Conservation (phyloP, 805 yeast genomes). For the Saturnispora hagleri region DNA sequence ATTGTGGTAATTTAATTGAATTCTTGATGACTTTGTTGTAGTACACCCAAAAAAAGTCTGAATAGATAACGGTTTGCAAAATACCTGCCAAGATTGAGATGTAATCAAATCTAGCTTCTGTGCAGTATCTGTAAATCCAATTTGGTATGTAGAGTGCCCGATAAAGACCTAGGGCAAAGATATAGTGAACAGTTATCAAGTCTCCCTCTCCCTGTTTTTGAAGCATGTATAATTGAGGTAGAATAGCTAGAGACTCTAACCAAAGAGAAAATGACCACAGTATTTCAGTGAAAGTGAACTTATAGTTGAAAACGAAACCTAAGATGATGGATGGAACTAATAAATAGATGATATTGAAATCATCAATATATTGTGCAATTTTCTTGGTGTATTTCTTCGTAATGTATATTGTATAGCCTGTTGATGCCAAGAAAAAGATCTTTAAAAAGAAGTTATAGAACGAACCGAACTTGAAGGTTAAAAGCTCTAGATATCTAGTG, state of each 20-base stretch:
- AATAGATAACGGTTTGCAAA: slow-evolving; percentile 77
- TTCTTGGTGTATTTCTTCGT: slow-evolving; percentile 55
- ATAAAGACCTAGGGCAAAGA: slow-evolving; percentile 87
- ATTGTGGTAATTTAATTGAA: slow-evolving; percentile 49
- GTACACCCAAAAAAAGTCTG: slow-evolving; percentile 93
- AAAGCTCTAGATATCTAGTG: slow-evolving; percentile 62
- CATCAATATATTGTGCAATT: slow-evolving; percentile 53
- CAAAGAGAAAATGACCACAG: slow-evolving; percentile 87
- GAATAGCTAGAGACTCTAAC: slow-evolving; percentile 85
- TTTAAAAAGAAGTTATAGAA: slow-evolving; percentile 77
- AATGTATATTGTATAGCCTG: slow-evolving; percentile 64
- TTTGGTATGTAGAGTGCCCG: slow-evolving; percentile 87
- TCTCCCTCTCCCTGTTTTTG: slow-evolving; percentile 86
- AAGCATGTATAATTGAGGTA: slow-evolving; percentile 87
- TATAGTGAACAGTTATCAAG: slow-evolving; percentile 81
- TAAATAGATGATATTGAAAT: slow-evolving; percentile 67
- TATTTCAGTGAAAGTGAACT: slow-evolving; percentile 52
- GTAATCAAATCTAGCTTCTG: slow-evolving; percentile 57
- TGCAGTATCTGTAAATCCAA: slow-evolving; percentile 81
- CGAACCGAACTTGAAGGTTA: slow-evolving; percentile 44
- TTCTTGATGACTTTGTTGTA: slow-evolving; percentile 76
- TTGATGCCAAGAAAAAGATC: slow-evolving; percentile 65
- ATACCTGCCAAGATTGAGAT: slow-evolving; percentile 73
- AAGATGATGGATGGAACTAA: slow-evolving; percentile 49
- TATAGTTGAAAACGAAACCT: slow-evolving; percentile 56